Conservation (phyloP, 2,329 filamentous ascomycete species). For the Colletotrichum caudatum region DNA sequence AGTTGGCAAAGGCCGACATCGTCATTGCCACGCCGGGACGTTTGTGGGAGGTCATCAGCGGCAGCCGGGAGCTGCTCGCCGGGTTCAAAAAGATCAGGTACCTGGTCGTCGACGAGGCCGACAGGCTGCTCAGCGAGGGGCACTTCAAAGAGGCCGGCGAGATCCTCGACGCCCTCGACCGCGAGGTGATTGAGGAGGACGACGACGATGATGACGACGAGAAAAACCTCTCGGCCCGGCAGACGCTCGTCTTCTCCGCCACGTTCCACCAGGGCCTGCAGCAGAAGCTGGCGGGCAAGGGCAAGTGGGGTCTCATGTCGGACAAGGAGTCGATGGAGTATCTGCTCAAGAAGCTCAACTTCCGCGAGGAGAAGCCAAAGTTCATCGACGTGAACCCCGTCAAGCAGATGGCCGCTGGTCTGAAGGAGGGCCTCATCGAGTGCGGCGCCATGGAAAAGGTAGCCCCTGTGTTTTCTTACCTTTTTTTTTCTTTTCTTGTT, state of each 20-base stretch:
- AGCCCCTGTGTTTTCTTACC: slow-evolving; percentile 37
- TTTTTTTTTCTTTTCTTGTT: no score
- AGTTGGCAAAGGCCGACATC: slow-evolving; percentile 86
- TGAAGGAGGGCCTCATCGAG: slow-evolving; percentile 92
- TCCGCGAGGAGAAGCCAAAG: slow-evolving; percentile 84
- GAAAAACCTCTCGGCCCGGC: slow-evolving; percentile 65
- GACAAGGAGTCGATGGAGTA: slow-evolving; percentile 92
- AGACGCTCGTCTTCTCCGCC: slow-evolving; percentile 96
- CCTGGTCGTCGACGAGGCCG: slow-evolving; percentile 93
- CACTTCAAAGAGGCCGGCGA: slow-evolving; percentile 96
- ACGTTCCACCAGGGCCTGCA: slow-evolving; percentile 94
- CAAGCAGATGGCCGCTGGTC: slow-evolving; percentile 85
- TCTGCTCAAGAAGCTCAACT: slow-evolving; percentile 88
- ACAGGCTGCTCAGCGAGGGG: slow-evolving; percentile 89
- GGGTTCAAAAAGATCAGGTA: slow-evolving; percentile 82
- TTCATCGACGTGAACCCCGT: slow-evolving; percentile 94
- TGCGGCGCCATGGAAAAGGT: slow-evolving; percentile 95
- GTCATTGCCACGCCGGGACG: slow-evolving; percentile 94
- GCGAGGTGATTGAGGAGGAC: slow-evolving; percentile 72
- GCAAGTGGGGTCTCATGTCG: slow-evolving; percentile 66
- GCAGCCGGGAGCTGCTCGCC: slow-evolving; percentile 75
- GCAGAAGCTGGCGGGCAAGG: slow-evolving; percentile 87
- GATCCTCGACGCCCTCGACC: slow-evolving; percentile 84
- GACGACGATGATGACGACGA: slow-evolving; percentile 57
- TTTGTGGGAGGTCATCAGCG: slow-evolving; percentile 92